Conservation (phyloP, 192 early-diverging fungal species). For the Powellomyces hirtus region DNA sequence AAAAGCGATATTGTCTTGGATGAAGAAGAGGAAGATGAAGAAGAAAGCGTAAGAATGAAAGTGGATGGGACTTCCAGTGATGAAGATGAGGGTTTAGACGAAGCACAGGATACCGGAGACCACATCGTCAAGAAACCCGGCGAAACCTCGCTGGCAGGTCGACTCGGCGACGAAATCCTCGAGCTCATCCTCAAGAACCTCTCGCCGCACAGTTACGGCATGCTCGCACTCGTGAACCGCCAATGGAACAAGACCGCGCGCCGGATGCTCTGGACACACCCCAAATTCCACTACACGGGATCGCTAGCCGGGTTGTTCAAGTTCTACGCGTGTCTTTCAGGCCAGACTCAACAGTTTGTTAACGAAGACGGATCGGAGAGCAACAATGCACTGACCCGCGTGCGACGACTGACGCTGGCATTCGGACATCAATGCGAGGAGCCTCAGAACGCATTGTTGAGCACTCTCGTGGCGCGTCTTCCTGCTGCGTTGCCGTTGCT, state of each 20-base stretch:
- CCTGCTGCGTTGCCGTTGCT: neutral
- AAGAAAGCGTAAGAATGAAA: too few species aligned
- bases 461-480: neutral
- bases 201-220: neutral
- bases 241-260: neutral
- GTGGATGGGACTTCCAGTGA: too few species aligned
- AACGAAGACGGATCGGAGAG: neutral
- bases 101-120: too few species aligned
- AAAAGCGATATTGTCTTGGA: too few species aligned
- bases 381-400: neutral
- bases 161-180: neutral
- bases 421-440: neutral
- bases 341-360: neutral
- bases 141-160: too few species aligned
- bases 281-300: neutral
- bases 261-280: neutral
- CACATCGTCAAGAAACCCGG: too few species aligned
- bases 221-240: neutral
- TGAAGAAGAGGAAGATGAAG: too few species aligned
- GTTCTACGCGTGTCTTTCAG: neutral
- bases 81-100: too few species aligned
- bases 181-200: neutral
- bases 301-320: neutral
- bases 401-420: neutral
- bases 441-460: neutral